These are phyloP conservation scores for Fusarium sp. DNA, from an alignment of 2,329 filamentous ascomycete species.

Conservation along the genomic window DNA sequence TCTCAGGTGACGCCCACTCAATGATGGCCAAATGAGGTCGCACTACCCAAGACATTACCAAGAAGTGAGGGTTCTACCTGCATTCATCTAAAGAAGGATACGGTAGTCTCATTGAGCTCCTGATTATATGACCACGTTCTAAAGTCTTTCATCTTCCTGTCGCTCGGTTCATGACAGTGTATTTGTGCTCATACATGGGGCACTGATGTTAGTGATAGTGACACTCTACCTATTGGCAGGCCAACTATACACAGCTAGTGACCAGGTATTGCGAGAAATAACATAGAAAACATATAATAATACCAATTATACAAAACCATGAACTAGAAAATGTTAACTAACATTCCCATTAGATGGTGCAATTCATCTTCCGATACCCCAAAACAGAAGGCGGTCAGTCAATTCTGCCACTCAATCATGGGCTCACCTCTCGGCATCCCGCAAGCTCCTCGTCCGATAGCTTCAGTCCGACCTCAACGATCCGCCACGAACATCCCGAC, in stretches of 20 bases:
- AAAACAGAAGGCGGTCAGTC: conserved; percentile 38
- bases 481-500: conserved; percentile 3
- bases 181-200: neutral
- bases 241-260: accelerated
- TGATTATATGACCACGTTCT: too few relatives aligned
- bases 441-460: conserved; percentile 47
- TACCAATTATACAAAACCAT: neutral
- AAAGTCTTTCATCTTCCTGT: neutral
- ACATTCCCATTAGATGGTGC: neutral
- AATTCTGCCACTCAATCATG: conserved; percentile 43
- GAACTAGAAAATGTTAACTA: too few relatives aligned
- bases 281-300: neutral
- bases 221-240: neutral
- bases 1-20: neutral
- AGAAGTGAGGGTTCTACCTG: conserved; percentile 2
- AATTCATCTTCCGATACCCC: conserved; percentile 8
- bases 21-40: too few relatives aligned
- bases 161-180: neutral
- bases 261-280: neutral
- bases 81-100: neutral
- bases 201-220: neutral
- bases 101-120: neutral
- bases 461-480: conserved; percentile 24
- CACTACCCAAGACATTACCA: neutral
- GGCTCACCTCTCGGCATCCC: conserved; percentile 44